These are phyloP conservation scores for Oenanthe sinensis DNA, from an alignment of 129 eudicot genomes.

Conservation along the genomic window DNA sequence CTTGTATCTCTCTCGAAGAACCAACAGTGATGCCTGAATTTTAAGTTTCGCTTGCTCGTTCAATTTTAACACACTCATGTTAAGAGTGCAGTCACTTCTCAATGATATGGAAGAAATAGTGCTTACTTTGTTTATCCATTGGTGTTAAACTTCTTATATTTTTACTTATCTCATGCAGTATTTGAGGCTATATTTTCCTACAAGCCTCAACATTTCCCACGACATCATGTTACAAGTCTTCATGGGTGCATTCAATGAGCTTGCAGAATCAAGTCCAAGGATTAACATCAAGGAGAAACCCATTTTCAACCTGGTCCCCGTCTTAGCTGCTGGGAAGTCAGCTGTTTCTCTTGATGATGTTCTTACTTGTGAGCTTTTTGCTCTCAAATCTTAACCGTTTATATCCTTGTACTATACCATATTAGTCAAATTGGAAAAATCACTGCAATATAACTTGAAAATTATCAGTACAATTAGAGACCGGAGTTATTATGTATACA, in stretches of 20 bases:
- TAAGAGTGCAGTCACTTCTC: too few species aligned
- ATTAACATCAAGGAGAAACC: conserved; percentile 25
- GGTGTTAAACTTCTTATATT: neutral
- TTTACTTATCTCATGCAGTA: conserved; percentile 31
- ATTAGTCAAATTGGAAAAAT: neutral
- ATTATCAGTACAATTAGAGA: too few species aligned
- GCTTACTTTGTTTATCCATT: neutral
- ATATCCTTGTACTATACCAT: neutral
- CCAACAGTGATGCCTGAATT: too few species aligned
- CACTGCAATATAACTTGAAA: neutral
- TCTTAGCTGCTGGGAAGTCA: conserved; percentile 54
- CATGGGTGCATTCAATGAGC: conserved; percentile 41
- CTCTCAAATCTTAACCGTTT: conserved; percentile 34
- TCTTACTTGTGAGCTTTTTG: conserved; percentile 73
- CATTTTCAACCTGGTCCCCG: conserved; percentile 67
- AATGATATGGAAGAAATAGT: neutral
- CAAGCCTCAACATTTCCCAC: conserved; percentile 38
- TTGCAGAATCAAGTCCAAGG: conserved; percentile 35
- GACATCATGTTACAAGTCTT: conserved; percentile 42
- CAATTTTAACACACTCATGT: too few species aligned
- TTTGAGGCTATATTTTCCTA: conserved; percentile 59
- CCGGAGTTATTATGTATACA: neutral
- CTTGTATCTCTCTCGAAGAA: neutral
- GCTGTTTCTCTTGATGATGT: conserved; percentile 59
- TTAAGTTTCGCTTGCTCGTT: too few species aligned